Conservation (phyloP, 2,329 filamentous ascomycete genomes). For the Aspergillus bombycis region DNA sequence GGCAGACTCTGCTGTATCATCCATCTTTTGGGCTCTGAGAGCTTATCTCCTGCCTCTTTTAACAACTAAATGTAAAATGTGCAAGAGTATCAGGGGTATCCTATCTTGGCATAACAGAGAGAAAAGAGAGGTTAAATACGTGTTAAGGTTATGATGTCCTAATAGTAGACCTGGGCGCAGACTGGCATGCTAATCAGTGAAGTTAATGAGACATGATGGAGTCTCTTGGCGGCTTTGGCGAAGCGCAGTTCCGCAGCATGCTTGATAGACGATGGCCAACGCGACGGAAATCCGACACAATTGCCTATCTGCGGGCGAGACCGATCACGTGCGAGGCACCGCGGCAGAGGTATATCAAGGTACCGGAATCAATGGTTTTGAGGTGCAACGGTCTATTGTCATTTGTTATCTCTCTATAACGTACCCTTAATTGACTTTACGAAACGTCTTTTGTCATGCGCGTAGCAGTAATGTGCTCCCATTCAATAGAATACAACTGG, state of each 20-base stretch:
- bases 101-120: not conserved
- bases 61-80: not conserved
- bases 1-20: slow-evolving; percentile 25
- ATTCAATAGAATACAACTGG: not conserved
- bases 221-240: slow-evolving; percentile 11
- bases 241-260: slow-evolving; percentile 15
- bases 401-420: not conserved
- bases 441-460: not conserved
- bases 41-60: not conserved
- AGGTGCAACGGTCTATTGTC: not conserved
- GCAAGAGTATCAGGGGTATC: not conserved
- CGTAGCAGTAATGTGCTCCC: not conserved
- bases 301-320: slow-evolving; percentile 12
- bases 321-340: slow-evolving; percentile 20
- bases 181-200: slow-evolving; percentile 16
- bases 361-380: not conserved
- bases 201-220: slow-evolving; percentile 10
- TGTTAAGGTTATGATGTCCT: not conserved
- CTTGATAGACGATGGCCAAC: slow-evolving; percentile 12
- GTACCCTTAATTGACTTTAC: not conserved
- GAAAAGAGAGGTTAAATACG: not conserved
- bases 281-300: not conserved
- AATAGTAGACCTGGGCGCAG: not conserved
- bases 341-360: not conserved
- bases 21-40: slow-evolving; percentile 26